phyloP scores from a whole-genome alignment of 106 monocot species.

The Xerophyta viscosa region DNA sequence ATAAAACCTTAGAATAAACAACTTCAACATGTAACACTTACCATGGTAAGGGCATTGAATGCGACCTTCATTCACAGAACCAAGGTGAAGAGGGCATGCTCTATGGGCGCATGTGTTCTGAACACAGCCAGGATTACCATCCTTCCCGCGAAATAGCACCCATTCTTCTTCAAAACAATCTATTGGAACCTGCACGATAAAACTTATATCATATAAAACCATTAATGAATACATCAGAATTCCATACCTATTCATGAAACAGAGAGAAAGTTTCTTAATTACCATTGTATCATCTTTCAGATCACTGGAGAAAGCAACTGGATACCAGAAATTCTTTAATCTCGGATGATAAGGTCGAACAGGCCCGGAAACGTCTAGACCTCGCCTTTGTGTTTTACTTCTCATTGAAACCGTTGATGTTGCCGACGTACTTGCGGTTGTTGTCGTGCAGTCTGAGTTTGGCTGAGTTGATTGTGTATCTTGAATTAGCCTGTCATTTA shows the following conservation, averaged over 20 bases:
- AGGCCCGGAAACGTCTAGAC: conserved; percentile 75
- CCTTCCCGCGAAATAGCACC: conserved; percentile 88
- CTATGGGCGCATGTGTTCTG: conserved; percentile 95
- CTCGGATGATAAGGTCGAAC: conserved; percentile 57
- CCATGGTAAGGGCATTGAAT: conserved; percentile 96
- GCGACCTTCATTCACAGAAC: conserved; percentile 76
- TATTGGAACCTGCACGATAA: conserved; percentile 52
- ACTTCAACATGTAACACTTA: conserved; percentile 16
- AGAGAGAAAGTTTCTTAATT: conserved; percentile 1
- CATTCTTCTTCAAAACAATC: conserved; percentile 96
- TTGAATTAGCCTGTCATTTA: conserved; percentile 56
- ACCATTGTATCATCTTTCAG: conserved; percentile 76
- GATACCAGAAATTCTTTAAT: conserved; percentile 89
- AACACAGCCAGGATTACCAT: conserved; percentile 83
- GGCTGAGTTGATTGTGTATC: conserved; percentile 44
- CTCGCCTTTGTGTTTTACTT: conserved; percentile 22
- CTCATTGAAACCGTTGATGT: conserved; percentile 12
- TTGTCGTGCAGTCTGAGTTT: conserved; percentile 20
- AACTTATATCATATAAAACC: not conserved
- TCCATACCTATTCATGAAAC: not conserved
- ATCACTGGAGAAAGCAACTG: conserved; percentile 72
- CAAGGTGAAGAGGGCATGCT: conserved; percentile 93
- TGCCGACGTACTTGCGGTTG: conserved; percentile 49
- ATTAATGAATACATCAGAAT: not conserved
- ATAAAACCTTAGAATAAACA: too few relatives aligned